Evolutionary conservation across 192 early-diverging fungal genomes (phyloP).

Genomic region (Linnemannia schmuckeri): DNA sequence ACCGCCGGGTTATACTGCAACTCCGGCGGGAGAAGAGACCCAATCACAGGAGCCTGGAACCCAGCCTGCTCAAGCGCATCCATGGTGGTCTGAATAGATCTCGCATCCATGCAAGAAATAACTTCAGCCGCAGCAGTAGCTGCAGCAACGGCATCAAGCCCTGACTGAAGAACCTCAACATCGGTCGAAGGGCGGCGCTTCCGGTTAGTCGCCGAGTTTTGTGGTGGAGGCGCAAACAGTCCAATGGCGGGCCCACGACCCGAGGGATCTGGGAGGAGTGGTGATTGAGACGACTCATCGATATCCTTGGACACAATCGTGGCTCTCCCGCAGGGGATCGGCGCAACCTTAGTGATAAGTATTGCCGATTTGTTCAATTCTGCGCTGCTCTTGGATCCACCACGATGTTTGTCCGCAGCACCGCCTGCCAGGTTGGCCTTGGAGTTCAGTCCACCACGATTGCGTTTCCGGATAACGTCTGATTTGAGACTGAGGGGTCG

Average conservation of each 20-base stretch:
- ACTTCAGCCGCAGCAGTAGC: not conserved
- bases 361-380: not conserved
- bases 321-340: not conserved
- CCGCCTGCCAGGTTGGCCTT: not conserved
- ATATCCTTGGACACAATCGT: not conserved
- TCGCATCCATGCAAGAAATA: not conserved
- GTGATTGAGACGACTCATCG: too few species aligned
- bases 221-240: constrained; percentile 11
- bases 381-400: not conserved
- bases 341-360: not conserved
- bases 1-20: not conserved
- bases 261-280: not conserved
- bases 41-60: not conserved
- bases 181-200: constrained; percentile 9
- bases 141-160: not conserved
- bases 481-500: constrained; percentile 87
- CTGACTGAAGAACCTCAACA: not conserved
- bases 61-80: not conserved
- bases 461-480: constrained; percentile 88
- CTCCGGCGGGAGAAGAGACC: not conserved
- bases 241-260: constrained; percentile 17
- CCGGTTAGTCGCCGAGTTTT: constrained; percentile 12
- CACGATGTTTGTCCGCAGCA: not conserved
- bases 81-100: not conserved
- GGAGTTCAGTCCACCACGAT: constrained; percentile 62